Conservation (phyloP, 2,329 filamentous ascomycete species). For the Byssothecium circinans region DNA sequence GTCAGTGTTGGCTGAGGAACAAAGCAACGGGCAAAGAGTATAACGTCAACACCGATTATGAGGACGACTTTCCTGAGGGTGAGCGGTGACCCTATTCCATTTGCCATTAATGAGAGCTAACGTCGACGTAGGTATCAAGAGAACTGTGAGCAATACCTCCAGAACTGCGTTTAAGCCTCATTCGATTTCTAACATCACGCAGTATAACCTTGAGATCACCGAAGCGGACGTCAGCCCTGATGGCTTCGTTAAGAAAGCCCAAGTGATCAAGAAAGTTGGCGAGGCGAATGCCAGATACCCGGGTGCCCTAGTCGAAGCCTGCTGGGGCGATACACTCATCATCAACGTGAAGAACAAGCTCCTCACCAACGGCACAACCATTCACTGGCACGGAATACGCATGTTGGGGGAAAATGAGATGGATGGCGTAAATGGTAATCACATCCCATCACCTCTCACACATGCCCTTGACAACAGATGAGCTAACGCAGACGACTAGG, state of each 20-base stretch:
- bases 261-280: slow-evolving; percentile 22
- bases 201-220: slow-evolving; percentile 13
- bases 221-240: slow-evolving; percentile 18
- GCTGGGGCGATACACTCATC: slow-evolving; percentile 26
- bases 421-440: slow-evolving; percentile 56
- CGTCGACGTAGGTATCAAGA: slow-evolving; percentile 4
- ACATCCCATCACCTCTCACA: neutral
- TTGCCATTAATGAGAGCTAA: neutral
- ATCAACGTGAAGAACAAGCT: slow-evolving; percentile 54
- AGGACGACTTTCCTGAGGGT: slow-evolving; percentile 13
- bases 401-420: slow-evolving; percentile 53
- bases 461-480: neutral
- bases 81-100: neutral
- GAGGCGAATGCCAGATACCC: slow-evolving; percentile 12
- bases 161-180: neutral
- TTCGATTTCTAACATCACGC: neutral
- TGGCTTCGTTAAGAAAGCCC: slow-evolving; percentile 19
- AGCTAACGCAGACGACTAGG: slow-evolving; percentile 19
- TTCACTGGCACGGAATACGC: slow-evolving; percentile 65
- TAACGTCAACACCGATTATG: slow-evolving; percentile 28
- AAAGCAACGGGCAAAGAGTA: slow-evolving; percentile 20
- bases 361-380: slow-evolving; percentile 58
- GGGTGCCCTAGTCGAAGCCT: slow-evolving; percentile 25
- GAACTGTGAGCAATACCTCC: slow-evolving; percentile 6
- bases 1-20: slow-evolving; percentile 29